Conservation (phyloP, 192 early-diverging fungal genomes). For the Glomus cerebriforme region DNA sequence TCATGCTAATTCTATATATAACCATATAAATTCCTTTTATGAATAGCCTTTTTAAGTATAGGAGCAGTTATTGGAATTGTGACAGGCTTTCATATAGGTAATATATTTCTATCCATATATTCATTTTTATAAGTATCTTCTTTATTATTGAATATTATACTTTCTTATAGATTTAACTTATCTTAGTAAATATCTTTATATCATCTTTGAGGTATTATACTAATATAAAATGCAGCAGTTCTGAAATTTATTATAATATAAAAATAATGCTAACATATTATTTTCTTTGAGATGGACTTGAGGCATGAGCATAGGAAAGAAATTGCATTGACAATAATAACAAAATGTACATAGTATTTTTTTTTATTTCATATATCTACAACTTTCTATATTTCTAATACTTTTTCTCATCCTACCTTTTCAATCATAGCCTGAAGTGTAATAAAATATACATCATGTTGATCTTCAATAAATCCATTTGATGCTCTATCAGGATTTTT, state of each 20-base stretch:
- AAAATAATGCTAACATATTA: too few relatives aligned
- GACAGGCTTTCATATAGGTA: too few relatives aligned
- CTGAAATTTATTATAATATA: too few relatives aligned
- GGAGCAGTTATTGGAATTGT: too few relatives aligned
- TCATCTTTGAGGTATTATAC: not conserved
- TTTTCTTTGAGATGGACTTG: not conserved
- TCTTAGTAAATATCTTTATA: not conserved
- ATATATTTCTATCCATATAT: not conserved
- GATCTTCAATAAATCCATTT: not conserved
- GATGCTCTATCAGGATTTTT: not conserved
- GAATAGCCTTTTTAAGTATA: not conserved
- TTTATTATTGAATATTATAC: too few relatives aligned
- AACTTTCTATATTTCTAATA: constrained; percentile 9
- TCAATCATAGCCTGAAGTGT: not conserved
- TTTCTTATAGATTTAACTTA: not conserved
- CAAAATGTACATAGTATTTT: too few relatives aligned
- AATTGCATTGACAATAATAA: too few relatives aligned
- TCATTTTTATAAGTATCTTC: not conserved
- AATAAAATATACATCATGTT: not conserved
- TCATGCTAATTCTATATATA: not conserved
- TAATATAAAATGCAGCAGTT: too few relatives aligned
- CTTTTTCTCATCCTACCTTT: not conserved
- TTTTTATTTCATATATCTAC: not conserved
- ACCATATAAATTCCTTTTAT: too few relatives aligned
- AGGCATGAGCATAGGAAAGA: not conserved